Base-by-base conservation (phyloP, 139 green algal genomes). In the Coelastrella sp. region DNA sequence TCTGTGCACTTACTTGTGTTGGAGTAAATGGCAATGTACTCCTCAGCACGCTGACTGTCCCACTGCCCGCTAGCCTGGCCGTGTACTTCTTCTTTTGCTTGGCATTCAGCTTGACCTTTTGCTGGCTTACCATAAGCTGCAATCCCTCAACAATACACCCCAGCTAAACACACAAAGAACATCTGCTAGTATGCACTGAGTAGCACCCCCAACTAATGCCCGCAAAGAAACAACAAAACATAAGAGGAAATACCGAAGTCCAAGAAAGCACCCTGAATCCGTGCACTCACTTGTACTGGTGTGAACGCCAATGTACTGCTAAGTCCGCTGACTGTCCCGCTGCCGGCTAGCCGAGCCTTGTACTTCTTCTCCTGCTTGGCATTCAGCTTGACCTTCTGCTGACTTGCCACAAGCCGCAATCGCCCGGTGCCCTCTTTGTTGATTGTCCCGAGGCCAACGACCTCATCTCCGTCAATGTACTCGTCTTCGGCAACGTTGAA, bases 401-500 rank as follows among this genome's bases (percentile, higher is more conserved):
- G 91, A 19, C 91, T 94, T 17, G 96, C 95, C 76, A 97, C 94
- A 5, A 97, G 92, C 23, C 95, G 93, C 88, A 98, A 92, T 80
- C 94, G 92, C 65, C 96, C 96, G 82, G 91, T 94, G 88, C 97
- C 96, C 68, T 98, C 97, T 79, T 98, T 98, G 47, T 80, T 80
- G 54, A 88, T 88, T 16, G 54, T 81, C 5, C 83, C 83, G 19
- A 88, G 68, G 5, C 83, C 83, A 57, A 88, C 83, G 2, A 94
- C 95, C 86, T 99, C 98, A 60, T 99, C 97, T 0, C 97, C 97
- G 88, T 98, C 97, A 14, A 98, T 93, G 90, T 97, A 97, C 92
- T 99, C 98, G 89, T 99, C 97, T 92, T 99, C 97, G 17, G 93
- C 90, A 91, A 97, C 86, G 93, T 98, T 98, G 93, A 99, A 99